Conservation (phyloP, 1,139 yeast genomes). For the Blastobotrys elegans region DNA sequence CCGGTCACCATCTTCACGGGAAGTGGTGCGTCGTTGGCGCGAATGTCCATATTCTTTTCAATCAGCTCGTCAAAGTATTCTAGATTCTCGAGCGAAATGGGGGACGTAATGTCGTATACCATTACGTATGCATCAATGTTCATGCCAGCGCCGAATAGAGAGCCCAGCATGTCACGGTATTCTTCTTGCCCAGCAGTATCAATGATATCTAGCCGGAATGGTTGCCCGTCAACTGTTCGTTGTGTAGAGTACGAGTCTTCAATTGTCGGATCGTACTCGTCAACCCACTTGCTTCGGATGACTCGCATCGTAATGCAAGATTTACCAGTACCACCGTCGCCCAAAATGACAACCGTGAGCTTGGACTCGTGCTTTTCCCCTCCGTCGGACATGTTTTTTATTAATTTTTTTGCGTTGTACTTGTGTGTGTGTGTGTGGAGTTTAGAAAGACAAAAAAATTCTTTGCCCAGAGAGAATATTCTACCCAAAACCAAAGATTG, state of each 20-base stretch:
- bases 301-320: slow-evolving; percentile 35
- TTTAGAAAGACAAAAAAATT: not conserved
- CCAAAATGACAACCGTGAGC: slow-evolving; percentile 30
- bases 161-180: slow-evolving; percentile 49
- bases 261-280: slow-evolving; percentile 36
- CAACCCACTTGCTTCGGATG: slow-evolving; percentile 35
- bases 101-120: slow-evolving; percentile 82
- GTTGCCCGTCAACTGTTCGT: slow-evolving; percentile 31
- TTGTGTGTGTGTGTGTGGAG: not conserved
- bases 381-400: slow-evolving; percentile 4
- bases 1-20: slow-evolving; percentile 36
- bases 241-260: slow-evolving; percentile 36
- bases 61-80: slow-evolving; percentile 81
- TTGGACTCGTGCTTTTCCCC: slow-evolving; percentile 14
- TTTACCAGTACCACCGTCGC: slow-evolving; percentile 36
- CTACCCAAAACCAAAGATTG: too few species aligned
- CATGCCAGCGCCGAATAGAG: slow-evolving; percentile 54
- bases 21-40: slow-evolving; percentile 20
- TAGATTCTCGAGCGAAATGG: slow-evolving; percentile 75
- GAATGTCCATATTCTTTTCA: slow-evolving; percentile 61
- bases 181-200: slow-evolving; percentile 40
- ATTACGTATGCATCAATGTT: slow-evolving; percentile 86
- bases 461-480: too few species aligned
- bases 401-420: not conserved
- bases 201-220: slow-evolving; percentile 32